Evolutionary conservation across 805 yeast species (phyloP), one percentile per base, ranked within the genome.

Genomic region (Schwanniomyces occidentalis): DNA sequence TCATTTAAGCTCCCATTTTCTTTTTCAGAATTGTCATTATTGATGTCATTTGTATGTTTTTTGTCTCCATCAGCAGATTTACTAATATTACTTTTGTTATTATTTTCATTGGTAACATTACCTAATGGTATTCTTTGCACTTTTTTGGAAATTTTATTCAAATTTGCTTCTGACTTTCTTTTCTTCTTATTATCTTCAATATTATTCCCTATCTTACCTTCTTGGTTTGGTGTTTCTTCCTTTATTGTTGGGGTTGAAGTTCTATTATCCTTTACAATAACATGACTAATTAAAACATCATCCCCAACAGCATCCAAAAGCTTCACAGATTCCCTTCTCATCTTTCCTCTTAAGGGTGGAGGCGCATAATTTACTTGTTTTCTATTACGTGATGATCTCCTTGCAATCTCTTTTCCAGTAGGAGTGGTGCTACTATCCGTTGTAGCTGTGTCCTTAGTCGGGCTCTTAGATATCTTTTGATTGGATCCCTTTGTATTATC

Each of bases 261-360:
- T 12, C 28, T 39, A 33, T n/a, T 7, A 40, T 34, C 15, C 34
- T 42, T 18, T 21, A 31, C 34, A 21, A 15, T 16, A 4, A 16
- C 27, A 17, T 26, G 23, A 8, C 17, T 33, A 20, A 41, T 49
- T 30, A 49, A 42, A 13, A 49, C 56, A 30, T 55, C 54, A 17
- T 56, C 65, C 6, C 58, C 64, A 1, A 81, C 77, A 1, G 89
- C 89, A 54, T 78, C 85, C 3, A 76, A 77, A 27, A 80, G 61
- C 42, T 71, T 69, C 19, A 65, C 82, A 0, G 80, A 67, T 21
- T 77, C 78, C 44, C 91, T 69, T 51, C 95, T 73, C 81, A 82
- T 71, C 51, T 84, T 85, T 10, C 72, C 75, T 24, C 84, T 65
- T 34, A 83, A 56, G 1, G 90, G 78, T 0, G 89, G 88, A 21